Base-by-base conservation (phyloP, 306 rosid genomes). In the Citrullus amarus region DNA sequence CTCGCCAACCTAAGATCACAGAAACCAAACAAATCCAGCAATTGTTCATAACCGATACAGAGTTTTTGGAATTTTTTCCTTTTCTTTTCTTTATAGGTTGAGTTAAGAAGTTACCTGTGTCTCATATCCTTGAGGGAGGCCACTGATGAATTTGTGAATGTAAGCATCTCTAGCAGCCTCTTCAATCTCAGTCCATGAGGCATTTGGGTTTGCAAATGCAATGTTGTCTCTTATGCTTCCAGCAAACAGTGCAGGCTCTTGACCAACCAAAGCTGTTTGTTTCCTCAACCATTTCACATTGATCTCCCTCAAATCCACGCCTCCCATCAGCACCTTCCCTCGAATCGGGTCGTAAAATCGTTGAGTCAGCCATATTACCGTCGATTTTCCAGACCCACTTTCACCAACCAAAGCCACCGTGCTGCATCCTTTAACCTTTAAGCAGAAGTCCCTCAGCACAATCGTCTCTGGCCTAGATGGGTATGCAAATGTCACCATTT, bases 311-410 rank as follows among this genome's bases (percentile, higher is more conserved):
- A 89, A 85, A 80, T 92, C 96, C 48, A 84, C 70, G n/a, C 96
- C 93, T 83, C 88, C 88, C 86, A 90, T 69, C 88, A 84, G 79
- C 78, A 92, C 97, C 80, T 84, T 90, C 80, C 97, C 98, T 82
- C 87, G 82, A 75, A 80, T 85, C 38, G 98, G 98, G 87, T 94
- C 96, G 77, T 94, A 94, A 86, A 94, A 94, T 79, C 98, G 90
- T 78, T 89, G 97, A 17, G 88, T 79, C 86, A 94, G 66, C 98
- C 97, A 94, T 76, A 90, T 55, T 30, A 94, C 92, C 0, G 98
- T 94, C 56, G 98, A 94, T 81, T 94, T 94, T 75, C 97, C 98
- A 11, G 95, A 94, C 60, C 96, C 98, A 58, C 98, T 90, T 67
- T 89, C 86, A 25, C 98, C 98, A 32, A 87, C 95, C 83, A 92